Percentiles rank a stretch among this genome's conserved stretches.
Evolutionary conservation across 495 filamentous ascomycete species (phyloP).

Genomic region (Trichocladium antarcticum): DNA sequence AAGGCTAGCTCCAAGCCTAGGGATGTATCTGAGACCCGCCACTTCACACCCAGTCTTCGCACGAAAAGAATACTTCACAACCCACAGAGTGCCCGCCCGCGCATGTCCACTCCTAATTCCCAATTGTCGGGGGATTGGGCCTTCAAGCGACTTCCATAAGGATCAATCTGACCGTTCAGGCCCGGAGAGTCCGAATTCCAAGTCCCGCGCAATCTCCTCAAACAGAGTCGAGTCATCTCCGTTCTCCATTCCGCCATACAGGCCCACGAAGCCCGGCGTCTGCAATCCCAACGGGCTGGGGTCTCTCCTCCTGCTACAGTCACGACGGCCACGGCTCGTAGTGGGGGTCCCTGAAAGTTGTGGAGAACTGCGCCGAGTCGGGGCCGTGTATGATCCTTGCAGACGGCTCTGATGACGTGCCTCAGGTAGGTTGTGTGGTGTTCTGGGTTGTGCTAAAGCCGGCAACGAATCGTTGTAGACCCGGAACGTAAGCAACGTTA

Average conservation of each 20-base stretch:
- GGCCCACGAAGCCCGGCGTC: conserved; percentile 31
- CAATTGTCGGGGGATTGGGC: too few species aligned
- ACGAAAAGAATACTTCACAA: background rate
- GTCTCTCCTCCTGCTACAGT: conserved; percentile 8
- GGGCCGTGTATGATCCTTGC: conserved; percentile 37
- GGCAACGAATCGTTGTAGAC: conserved; percentile 45
- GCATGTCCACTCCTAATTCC: too few species aligned
- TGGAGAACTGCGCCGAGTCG: conserved; percentile 18
- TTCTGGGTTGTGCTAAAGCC: conserved; percentile 43
- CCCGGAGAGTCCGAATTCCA: background rate
- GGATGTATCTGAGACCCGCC: too few species aligned
- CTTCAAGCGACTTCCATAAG: too few species aligned
- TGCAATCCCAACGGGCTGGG: conserved; percentile 28
- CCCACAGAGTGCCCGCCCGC: background rate
- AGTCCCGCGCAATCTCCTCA: conserved; percentile 11
- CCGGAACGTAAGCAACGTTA: conserved; percentile 2
- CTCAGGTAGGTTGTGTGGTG: conserved; percentile 44
- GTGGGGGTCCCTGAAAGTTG: conserved; percentile 9
- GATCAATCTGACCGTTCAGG: background rate
- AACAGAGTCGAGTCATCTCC: conserved; percentile 31
- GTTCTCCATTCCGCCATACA: conserved; percentile 41
- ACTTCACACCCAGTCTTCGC: background rate
- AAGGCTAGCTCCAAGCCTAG: too few species aligned
- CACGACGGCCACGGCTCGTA: conserved; percentile 8
- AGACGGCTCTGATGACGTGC: conserved; percentile 39